Percentiles rank a stretch among this genome's conserved stretches.
Conservation (phyloP, 2,329 filamentous ascomycete genomes). For the Thermothelomyces thermophilus region DNA sequence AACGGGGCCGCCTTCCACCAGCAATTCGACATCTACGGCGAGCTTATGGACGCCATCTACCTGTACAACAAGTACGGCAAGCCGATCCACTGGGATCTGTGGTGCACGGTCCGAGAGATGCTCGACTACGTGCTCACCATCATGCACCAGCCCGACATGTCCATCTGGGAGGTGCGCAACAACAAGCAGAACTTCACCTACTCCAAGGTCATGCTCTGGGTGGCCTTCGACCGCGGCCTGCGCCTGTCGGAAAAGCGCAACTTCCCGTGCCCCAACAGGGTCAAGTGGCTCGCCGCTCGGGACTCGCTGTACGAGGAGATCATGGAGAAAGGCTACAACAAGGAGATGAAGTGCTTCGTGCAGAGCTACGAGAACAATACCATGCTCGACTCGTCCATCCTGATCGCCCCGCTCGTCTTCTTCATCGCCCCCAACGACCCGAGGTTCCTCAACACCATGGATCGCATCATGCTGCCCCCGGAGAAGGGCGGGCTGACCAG, state of each 20-base stretch:
- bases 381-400: constrained; percentile 64
- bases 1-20: constrained; percentile 71
- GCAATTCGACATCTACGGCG: constrained; percentile 74
- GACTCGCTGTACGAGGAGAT: constrained; percentile 68
- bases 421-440: constrained; percentile 74
- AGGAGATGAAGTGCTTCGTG: constrained; percentile 60
- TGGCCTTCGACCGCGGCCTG: constrained; percentile 68
- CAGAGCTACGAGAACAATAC: constrained; percentile 70
- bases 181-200: constrained; percentile 72
- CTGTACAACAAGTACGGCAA: constrained; percentile 75
- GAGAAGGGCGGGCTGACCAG: constrained; percentile 71
- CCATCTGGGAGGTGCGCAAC: constrained; percentile 75
- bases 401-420: constrained; percentile 73
- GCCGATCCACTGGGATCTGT: constrained; percentile 69
- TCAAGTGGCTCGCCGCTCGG: constrained; percentile 58
- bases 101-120: constrained; percentile 63
- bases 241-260: constrained; percentile 69
- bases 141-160: constrained; percentile 65
- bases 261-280: constrained; percentile 65
- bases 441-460: constrained; percentile 64
- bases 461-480: constrained; percentile 62
- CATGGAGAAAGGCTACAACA: constrained; percentile 71
- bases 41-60: constrained; percentile 71
- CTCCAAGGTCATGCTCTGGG: constrained; percentile 80
- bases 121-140: constrained; percentile 65